Evolutionary conservation across 2,329 filamentous ascomycete genomes (phyloP).

Genomic region (Calcarisporium arbuscula): DNA sequence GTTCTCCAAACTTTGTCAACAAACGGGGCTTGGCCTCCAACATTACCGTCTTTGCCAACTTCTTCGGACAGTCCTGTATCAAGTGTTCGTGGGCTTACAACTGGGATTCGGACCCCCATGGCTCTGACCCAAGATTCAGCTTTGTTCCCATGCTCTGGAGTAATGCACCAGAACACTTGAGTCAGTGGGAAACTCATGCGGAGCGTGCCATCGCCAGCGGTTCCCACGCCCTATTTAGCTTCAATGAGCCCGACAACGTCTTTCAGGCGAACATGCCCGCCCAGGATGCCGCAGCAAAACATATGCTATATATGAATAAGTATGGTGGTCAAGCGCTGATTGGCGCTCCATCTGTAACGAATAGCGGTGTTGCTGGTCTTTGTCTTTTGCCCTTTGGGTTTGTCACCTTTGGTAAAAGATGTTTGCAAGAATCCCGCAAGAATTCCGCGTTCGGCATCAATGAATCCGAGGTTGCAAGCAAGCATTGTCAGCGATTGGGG

Average conservation of each 20-base stretch:
- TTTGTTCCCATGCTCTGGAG: conserved; percentile 67
- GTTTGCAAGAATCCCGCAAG: no score
- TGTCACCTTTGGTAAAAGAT: no score
- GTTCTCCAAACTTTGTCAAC: conserved; percentile 15
- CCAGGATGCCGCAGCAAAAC: conserved; percentile 42
- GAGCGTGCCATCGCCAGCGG: conserved; percentile 46
- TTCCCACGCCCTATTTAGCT: conserved; percentile 52
- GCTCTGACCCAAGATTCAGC: conserved; percentile 38
- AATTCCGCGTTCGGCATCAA: no score
- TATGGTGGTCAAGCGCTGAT: conserved; percentile 48
- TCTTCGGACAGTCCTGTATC: conserved; percentile 45
- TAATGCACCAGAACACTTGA: conserved; percentile 33
- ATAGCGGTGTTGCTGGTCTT: no score
- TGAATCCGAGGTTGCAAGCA: no score
- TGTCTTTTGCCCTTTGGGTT: no score
- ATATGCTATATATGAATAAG: conserved; percentile 49
- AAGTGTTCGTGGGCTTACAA: conserved; percentile 59
- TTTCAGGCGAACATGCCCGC: conserved; percentile 54
- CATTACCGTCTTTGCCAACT: conserved; percentile 42
- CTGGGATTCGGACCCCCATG: conserved; percentile 49
- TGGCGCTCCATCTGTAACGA: conserved; percentile 55
- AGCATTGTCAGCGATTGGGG: no score
- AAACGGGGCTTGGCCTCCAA: conserved; percentile 70
- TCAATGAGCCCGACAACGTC: conserved; percentile 65
- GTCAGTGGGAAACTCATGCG: conserved; percentile 45